Conservation (phyloP, 148 eudicot genomes). For the Nyssa sinensis region DNA sequence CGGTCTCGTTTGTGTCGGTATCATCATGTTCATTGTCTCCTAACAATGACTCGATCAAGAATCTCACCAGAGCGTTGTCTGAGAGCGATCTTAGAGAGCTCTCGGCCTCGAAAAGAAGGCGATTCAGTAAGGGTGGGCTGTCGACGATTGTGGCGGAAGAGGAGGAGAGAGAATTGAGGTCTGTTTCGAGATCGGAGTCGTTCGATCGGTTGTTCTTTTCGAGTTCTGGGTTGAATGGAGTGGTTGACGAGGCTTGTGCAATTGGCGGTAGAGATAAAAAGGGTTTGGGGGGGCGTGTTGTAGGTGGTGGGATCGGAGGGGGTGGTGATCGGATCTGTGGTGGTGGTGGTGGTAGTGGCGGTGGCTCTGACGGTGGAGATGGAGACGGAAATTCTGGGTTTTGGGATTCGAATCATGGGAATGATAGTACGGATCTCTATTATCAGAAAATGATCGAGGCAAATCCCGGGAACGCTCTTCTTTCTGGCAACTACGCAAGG, state of each 20-base stretch:
- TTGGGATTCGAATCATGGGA: conserved; percentile 13
- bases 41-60: neutral
- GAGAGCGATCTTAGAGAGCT: neutral
- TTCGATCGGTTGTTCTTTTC: conserved; percentile 1
- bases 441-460: conserved; percentile 41
- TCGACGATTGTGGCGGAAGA: conserved; percentile 4
- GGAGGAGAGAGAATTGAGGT: neutral
- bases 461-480: conserved; percentile 36
- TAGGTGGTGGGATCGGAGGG: conserved; percentile 2
- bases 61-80: conserved; percentile 5
- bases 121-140: neutral
- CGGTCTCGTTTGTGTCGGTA: conserved; percentile 1
- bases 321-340: conserved; percentile 8
- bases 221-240: conserved; percentile 10
- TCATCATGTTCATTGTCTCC: neutral
- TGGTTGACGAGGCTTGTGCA: neutral
- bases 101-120: neutral
- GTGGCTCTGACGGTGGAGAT: conserved; percentile 1
- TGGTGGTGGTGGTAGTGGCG: conserved; percentile 23
- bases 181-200: neutral
- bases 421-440: conserved; percentile 21
- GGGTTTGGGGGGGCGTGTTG: neutral
- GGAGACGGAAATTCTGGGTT: conserved; percentile 10
- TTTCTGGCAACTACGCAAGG: conserved; percentile 37
- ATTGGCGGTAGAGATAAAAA: neutral